A percentile compares a stretch with the other conserved stretches of the same genome.
These are phyloP conservation scores for Diutina neorugosa DNA, from an alignment of 1,139 yeast species.

Conservation along the genomic window DNA sequence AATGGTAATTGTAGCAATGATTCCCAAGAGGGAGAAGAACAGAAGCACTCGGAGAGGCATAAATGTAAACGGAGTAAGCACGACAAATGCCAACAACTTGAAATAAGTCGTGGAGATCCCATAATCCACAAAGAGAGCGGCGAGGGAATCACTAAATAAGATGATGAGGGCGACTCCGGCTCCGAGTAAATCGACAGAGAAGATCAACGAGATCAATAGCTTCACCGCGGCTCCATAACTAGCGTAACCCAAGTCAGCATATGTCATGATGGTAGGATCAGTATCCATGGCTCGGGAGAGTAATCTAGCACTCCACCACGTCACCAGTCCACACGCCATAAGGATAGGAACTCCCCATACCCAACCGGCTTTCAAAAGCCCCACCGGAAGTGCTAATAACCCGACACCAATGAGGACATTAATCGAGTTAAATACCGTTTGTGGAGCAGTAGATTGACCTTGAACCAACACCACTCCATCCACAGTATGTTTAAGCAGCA, in stretches of 20 bases:
- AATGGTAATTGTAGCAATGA: constrained; percentile 31
- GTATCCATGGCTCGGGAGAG: constrained; percentile 45
- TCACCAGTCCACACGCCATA: constrained; percentile 25
- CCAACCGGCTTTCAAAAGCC: constrained; percentile 37
- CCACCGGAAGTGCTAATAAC: constrained; percentile 36
- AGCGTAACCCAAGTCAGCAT: constrained; percentile 77
- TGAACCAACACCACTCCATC: constrained; percentile 71
- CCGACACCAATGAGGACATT: constrained; percentile 40
- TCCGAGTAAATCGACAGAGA: neutral
- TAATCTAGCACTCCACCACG: constrained; percentile 34
- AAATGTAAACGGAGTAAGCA: constrained; percentile 35
- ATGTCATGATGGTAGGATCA: constrained; percentile 68
- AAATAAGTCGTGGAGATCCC: constrained; percentile 12
- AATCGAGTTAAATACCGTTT: constrained; percentile 35
- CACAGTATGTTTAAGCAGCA: constrained; percentile 8
- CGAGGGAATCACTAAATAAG: neutral
- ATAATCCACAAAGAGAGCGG: neutral
- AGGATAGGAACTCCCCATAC: constrained; percentile 27
- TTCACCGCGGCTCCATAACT: constrained; percentile 49
- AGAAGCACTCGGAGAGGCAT: constrained; percentile 33
- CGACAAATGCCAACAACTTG: constrained; percentile 26
- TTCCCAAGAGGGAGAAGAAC: constrained; percentile 32
- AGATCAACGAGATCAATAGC: constrained; percentile 20
- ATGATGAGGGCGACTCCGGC: constrained; percentile 9
- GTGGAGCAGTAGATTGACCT: constrained; percentile 60